Conservation (phyloP, 106 monocot species). For the Vanilla planifolia region DNA sequence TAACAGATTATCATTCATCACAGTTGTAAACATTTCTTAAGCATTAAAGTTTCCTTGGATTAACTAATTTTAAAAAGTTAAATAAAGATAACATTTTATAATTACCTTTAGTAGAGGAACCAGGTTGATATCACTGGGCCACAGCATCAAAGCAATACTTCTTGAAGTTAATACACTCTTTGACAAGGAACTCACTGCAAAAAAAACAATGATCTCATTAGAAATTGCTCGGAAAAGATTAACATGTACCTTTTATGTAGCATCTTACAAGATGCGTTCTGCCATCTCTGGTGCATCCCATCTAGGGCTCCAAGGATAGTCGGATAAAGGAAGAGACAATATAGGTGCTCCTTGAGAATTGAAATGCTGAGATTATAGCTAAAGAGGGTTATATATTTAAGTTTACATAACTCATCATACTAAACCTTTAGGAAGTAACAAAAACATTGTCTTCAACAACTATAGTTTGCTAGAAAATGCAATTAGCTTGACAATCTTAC, state of each 20-base stretch:
- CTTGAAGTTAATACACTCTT: conserved; percentile 76
- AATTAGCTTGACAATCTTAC: too few relatives aligned
- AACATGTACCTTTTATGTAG: neutral
- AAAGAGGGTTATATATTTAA: neutral
- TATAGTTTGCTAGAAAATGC: too few relatives aligned
- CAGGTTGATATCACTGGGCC: conserved; percentile 10
- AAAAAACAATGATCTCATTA: conserved; percentile 1
- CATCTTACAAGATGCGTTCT: conserved; percentile 75
- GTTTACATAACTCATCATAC: too few relatives aligned
- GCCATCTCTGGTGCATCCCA: conserved; percentile 65
- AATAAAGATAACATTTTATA: too few relatives aligned
- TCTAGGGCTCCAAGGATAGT: conserved; percentile 96
- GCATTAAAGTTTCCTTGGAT: too few relatives aligned
- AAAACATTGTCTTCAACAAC: too few relatives aligned
- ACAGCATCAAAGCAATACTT: conserved; percentile 54
- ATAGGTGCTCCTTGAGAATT: conserved; percentile 47
- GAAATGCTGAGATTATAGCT: conserved; percentile 51
- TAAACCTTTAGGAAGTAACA: too few relatives aligned
- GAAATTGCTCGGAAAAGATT: neutral
- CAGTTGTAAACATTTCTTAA: too few relatives aligned
- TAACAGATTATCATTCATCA: too few relatives aligned
- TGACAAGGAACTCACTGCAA: conserved; percentile 71
- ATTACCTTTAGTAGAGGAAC: conserved; percentile 1
- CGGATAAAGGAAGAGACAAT: conserved; percentile 47
- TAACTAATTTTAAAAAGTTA: too few relatives aligned